These are phyloP conservation scores for Angomonas deanei DNA, from an alignment of 208 protist species.

Conservation along the genomic window DNA sequence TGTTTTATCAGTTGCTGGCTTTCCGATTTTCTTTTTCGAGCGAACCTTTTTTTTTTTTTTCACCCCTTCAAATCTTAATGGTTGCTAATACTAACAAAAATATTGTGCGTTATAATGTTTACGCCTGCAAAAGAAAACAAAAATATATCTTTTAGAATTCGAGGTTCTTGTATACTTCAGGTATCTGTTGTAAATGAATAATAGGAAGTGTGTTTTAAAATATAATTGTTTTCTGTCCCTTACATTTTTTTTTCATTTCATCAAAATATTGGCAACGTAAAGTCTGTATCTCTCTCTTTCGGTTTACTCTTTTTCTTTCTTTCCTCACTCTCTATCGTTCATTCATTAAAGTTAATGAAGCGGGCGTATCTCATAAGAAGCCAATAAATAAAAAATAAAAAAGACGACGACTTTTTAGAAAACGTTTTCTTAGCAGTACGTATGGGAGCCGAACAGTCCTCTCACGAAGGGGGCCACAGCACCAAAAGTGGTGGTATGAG, in stretches of 20 bases:
- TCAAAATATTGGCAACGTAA: not conserved
- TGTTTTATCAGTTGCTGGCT: not conserved
- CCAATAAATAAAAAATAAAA: not conserved
- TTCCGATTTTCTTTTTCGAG: not conserved
- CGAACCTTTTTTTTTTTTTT: not conserved
- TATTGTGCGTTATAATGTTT: not conserved
- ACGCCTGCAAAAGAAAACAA: not conserved
- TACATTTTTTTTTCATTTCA: not conserved
- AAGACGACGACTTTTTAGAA: no score
- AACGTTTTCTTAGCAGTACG: no score
- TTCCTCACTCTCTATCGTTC: not conserved
- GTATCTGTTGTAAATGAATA: not conserved
- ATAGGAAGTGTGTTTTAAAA: no score
- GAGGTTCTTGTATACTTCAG: not conserved
- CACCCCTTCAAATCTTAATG: not conserved
- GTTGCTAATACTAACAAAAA: not conserved
- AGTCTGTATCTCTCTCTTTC: no score
- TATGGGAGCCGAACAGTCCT: no score
- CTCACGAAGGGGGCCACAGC: no score
- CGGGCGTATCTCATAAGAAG: not conserved
- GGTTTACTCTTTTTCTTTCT: not conserved
- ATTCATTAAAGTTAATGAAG: not conserved
- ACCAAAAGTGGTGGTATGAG: no score
- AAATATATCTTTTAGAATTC: not conserved
- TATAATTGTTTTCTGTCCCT: not conserved